Evolutionary conservation across 495 filamentous ascomycete species (phyloP), one percentile per base, ranked within the genome.

Genomic region (Penicillium odoratum): DNA sequence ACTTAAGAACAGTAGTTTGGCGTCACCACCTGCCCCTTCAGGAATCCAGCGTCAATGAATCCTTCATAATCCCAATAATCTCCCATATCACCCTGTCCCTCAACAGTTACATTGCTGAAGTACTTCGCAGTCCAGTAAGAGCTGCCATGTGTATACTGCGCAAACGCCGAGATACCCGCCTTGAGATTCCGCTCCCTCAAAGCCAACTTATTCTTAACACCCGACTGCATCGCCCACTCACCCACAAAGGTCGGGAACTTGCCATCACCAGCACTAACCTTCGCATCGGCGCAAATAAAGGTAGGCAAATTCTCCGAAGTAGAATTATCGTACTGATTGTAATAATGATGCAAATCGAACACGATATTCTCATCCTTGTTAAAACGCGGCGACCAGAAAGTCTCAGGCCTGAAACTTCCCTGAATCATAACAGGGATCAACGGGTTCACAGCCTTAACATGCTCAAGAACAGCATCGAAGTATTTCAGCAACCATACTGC

Each of bases 271-370:
- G 55, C 44, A 9, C 46, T 48, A 1, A 9, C 28, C 28, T 48
- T 48, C 28, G 46, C 46, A 48, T 48, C 46, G 3, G 56, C 51
- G 13, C 56, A 60, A 16, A 74, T 46, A 43, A 57, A 60, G 3
- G 25, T 38, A 0, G 63, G 58, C 34, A 72, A 29, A 56, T 67
- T 70, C n/a, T 49, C 59, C 4, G 65, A 63, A 4, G 64, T 70
- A 18, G 63, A 46, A 46, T 64, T 62, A n/a, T 45, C 26, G 28
- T 63, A 59, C 50, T 70, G 62, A 43, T 65, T 68, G 36, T 68
- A 71, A 48, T 70, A 74, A 50, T 67, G 62, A 48, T 74, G 69
- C 43, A 65, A 38, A 29, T 74, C 69, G 48, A 71, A 71, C 13
- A 71, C 69, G 15, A 71, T 49, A 46, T 74, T 71, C 28, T 49